A percentile compares a stretch with the other conserved stretches of the same genome.
Evolutionary conservation across 1,139 yeast species (phyloP).

Genomic region (Pichia sp.): DNA sequence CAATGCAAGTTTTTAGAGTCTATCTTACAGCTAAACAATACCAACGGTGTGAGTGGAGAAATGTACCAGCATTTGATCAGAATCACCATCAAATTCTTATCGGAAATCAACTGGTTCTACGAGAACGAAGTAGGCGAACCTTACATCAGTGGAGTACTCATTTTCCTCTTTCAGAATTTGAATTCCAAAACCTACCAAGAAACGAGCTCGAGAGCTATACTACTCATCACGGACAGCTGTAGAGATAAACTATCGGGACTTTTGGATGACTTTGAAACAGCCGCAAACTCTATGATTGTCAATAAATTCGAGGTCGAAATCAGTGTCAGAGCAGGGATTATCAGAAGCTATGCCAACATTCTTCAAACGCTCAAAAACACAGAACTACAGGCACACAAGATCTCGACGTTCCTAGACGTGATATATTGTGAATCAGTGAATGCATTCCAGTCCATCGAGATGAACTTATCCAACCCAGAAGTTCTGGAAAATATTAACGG

Average conservation of each 20-base stretch:
- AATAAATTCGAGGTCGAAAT: conserved; percentile 43
- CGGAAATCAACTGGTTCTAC: conserved; percentile 54
- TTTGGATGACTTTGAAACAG: conserved; percentile 48
- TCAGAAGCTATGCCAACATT: conserved; percentile 58
- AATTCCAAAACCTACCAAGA: conserved; percentile 31
- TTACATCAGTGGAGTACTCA: conserved; percentile 47
- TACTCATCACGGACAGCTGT: conserved; percentile 58
- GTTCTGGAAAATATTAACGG: conserved; percentile 7
- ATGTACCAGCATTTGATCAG: conserved; percentile 31
- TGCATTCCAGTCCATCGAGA: conserved; percentile 1
- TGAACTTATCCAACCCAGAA: background rate
- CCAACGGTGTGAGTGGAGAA: conserved; percentile 10
- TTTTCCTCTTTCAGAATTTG: conserved; percentile 41
- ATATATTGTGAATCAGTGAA: conserved; percentile 12
- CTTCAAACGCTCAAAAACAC: conserved; percentile 51
- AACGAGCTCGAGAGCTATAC: conserved; percentile 54
- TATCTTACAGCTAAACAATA: conserved; percentile 24
- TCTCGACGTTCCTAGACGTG: conserved; percentile 13
- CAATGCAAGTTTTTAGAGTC: conserved; percentile 28
- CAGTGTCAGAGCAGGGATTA: conserved; percentile 52
- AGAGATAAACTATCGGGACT: conserved; percentile 43
- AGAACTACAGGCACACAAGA: conserved; percentile 31
- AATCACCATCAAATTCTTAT: conserved; percentile 49
- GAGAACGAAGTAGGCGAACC: conserved; percentile 36
- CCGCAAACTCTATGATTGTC: conserved; percentile 51